Base-by-base conservation (phyloP, 768 basidiomycete species). In the Cystobasidiopsis lactophilus region DNA sequence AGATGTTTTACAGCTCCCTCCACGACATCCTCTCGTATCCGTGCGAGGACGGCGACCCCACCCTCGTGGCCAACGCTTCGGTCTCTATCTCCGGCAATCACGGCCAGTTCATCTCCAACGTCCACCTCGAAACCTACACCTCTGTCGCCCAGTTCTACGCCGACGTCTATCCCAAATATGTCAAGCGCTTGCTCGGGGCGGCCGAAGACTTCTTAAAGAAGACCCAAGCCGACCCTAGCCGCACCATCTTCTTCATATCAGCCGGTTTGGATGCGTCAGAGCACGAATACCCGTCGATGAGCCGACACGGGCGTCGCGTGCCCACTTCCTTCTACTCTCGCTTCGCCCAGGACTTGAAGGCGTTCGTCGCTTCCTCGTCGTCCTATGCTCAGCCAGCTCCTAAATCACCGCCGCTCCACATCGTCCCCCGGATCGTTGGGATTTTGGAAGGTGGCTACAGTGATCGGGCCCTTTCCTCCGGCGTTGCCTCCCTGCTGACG, bases 361-460 rank as follows among this genome's bases (percentile, higher is more conserved):
- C 59, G 0, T 74, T 98, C 52, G 78, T 80, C 5, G 73, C 80
- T 43, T 9, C 41, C 44, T 18, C 21, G 10, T 7, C 38, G 23
- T 40, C n/a, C 26, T 52, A 33, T 30, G 18, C 51, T n/a, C 7
- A 7, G 33, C 7, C 7, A 16, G 26, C 16, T 13, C 2, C 13
- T 43, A 7, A n/a, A 7, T 10, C 31, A 35, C 5, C 52, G 14
- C 27, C 33, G 26, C 58, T 65, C 41, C 77, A 77, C 57, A 77
- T 83, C 0, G 61, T 65, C 1, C 85, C 86, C 0, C 73, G 77
- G 39, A 60, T 91, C 4, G 72, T 96, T 37, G 86, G 84, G 59
- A 82, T 95, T 0, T 75, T 98, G 1, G 91, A 98, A 68, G 91
- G 91, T 1, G 91, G 89, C 1, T 95, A 95, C 62, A 84, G 83